Percentiles rank a stretch among this genome's conserved stretches.
These are phyloP conservation scores for Gossypium bickii DNA, from an alignment of 345 rosid genomes.

Conservation along the genomic window DNA sequence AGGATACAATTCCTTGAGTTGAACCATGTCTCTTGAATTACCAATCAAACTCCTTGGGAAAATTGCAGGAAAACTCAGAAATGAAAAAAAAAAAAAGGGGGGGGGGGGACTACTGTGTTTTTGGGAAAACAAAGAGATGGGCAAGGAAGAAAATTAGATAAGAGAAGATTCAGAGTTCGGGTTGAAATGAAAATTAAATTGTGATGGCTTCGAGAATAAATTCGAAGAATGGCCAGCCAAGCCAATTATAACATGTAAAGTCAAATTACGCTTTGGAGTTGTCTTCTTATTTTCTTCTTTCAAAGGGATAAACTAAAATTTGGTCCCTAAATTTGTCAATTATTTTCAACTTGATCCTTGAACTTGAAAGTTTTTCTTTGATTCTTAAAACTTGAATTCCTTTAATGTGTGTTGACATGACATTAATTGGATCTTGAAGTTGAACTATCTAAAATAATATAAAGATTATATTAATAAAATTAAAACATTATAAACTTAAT, in stretches of 20 bases:
- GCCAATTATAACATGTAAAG: background rate
- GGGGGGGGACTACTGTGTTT: background rate
- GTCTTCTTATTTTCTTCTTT: background rate
- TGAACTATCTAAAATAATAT: too few species aligned
- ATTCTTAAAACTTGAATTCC: too few species aligned
- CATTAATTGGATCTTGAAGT: too few species aligned
- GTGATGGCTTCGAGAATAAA: background rate
- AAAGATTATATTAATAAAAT: too few species aligned
- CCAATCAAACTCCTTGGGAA: conserved; percentile 1
- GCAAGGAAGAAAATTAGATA: background rate
- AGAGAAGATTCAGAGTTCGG: background rate
- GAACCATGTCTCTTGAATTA: conserved; percentile 40
- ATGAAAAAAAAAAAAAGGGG: background rate
- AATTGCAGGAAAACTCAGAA: background rate
- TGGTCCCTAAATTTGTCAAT: background rate
- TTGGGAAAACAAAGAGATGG: conserved; percentile 6
- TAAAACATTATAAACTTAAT: too few species aligned
- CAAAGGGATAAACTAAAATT: background rate
- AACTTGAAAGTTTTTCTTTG: too few species aligned
- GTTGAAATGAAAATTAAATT: background rate
- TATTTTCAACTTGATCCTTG: too few species aligned
- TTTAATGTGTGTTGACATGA: too few species aligned
- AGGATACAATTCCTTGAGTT: conserved; percentile 77
- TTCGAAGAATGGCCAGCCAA: background rate
- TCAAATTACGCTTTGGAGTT: background rate